A percentile compares a stretch with the other conserved stretches of the same genome.
These are phyloP conservation scores for Fusarium duplospermum DNA, from an alignment of 2,329 filamentous ascomycete genomes.

Conservation along the genomic window DNA sequence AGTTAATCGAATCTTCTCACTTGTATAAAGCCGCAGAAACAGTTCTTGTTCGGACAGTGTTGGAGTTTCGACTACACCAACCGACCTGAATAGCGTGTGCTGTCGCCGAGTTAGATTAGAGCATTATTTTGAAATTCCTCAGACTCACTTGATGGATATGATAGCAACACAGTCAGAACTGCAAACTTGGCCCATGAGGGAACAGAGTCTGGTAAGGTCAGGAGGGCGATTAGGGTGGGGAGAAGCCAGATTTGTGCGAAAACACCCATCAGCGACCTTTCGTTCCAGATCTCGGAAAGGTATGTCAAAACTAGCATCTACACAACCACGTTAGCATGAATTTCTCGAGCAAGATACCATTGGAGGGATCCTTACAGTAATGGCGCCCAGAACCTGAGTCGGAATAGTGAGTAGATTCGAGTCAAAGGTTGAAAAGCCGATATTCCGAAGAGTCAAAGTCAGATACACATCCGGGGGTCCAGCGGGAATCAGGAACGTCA, in stretches of 20 bases:
- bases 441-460: slow-evolving; percentile 53
- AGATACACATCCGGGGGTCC: slow-evolving; percentile 61
- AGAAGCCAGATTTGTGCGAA: slow-evolving; percentile 67
- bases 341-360: not conserved
- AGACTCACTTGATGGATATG: slow-evolving; percentile 54
- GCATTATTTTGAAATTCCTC: not conserved
- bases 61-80: slow-evolving; percentile 69
- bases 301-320: slow-evolving; percentile 22
- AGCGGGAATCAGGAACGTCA: slow-evolving; percentile 60
- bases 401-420: slow-evolving; percentile 29
- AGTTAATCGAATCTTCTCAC: not conserved
- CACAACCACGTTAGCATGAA: not conserved
- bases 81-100: slow-evolving; percentile 58
- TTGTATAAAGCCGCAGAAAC: slow-evolving; percentile 71
- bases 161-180: slow-evolving; percentile 49
- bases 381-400: slow-evolving; percentile 15
- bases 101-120: slow-evolving; percentile 17
- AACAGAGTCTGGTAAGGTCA: slow-evolving; percentile 38
- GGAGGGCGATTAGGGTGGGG: slow-evolving; percentile 63
- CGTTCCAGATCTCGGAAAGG: slow-evolving; percentile 55
- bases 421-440: slow-evolving; percentile 51
- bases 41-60: slow-evolving; percentile 69
- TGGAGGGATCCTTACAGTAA: not conserved
- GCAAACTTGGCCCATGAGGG: slow-evolving; percentile 50
- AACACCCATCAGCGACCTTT: slow-evolving; percentile 54